Evolutionary conservation across 805 yeast species (phyloP), one percentile per base, ranked within the genome.

Genomic region (Suhomyces pyralidae): DNA sequence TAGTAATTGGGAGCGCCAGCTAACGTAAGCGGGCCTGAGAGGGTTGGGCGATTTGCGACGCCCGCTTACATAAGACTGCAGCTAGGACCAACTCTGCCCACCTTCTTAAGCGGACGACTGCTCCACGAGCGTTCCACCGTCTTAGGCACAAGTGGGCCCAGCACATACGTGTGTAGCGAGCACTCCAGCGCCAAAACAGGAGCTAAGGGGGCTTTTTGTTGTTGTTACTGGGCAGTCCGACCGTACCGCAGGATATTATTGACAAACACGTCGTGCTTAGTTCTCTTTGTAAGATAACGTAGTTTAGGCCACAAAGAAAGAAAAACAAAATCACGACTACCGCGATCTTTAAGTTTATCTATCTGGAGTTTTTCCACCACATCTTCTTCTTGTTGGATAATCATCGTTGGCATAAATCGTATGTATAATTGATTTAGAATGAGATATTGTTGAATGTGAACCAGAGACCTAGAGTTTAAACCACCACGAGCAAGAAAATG

Each of bases 1-100:
- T 24, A 22, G 38, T 48, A 48, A 48, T 48, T 48, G 38, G 40
- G 24, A 38, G 42, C 42, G 42, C 14, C 42, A 12, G 42, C 42
- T 38, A 24, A 38, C 42, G 6, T 38, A 17, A 38, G 20, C 22
- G n/a, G n/a, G n/a, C n/a, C n/a, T n/a, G n/a, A n/a, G n/a, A n/a
- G n/a, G n/a, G n/a, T n/a, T n/a, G n/a, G n/a, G n/a, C n/a, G n/a
- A n/a, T n/a, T n/a, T n/a, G n/a, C n/a, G n/a, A n/a, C n/a, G n/a
- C n/a, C n/a, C n/a, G 36, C 36, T 32, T 32, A 32, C 36, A 9
- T 32, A 32, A 32, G 36, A 6, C 7, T 17, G 17, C 36, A 7
- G 7, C 9, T 10, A 12, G 32, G 32, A 28, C 32, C 32, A 17
- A 36, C 7, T 34, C 4, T 17, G 25, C 25, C 24, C 22, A 38